Evolutionary conservation across 2,329 filamentous ascomycete species (phyloP).

Genomic region (Emydomyces testavorans): DNA sequence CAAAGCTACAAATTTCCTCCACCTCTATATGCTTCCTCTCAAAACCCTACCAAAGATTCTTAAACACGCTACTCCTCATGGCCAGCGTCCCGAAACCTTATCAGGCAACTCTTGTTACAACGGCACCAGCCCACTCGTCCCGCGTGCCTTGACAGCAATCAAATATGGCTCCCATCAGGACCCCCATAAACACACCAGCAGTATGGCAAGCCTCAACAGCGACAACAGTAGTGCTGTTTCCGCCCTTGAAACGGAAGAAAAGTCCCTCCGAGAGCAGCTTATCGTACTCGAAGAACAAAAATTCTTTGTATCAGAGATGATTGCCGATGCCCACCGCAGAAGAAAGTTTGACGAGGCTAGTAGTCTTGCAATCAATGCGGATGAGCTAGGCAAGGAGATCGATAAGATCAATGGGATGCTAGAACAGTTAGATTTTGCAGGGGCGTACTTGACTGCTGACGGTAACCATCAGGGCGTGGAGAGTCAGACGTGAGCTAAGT

Average conservation of each 20-base stretch:
- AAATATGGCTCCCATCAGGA: constrained; percentile 41
- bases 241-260: constrained; percentile 70
- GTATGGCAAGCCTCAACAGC: constrained; percentile 42
- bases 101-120: constrained; percentile 20
- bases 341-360: constrained; percentile 78
- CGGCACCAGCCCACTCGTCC: constrained; percentile 17
- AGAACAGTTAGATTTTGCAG: constrained; percentile 52
- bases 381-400: constrained; percentile 73
- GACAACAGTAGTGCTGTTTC: constrained; percentile 48
- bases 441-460: constrained; percentile 32
- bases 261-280: constrained; percentile 63
- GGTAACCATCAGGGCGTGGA: background rate
- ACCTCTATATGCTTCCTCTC: constrained; percentile 80
- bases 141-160: constrained; percentile 46
- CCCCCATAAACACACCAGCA: constrained; percentile 31
- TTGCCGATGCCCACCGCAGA: constrained; percentile 61
- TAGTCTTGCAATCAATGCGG: constrained; percentile 64
- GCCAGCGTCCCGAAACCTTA: constrained; percentile 23
- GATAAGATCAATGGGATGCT: constrained; percentile 54
- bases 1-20: constrained; percentile 70
- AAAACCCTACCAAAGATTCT: constrained; percentile 61
- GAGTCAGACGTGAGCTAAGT: background rate
- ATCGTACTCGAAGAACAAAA: constrained; percentile 84
- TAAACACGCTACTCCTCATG: constrained; percentile 47
- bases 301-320: constrained; percentile 80